Conservation (phyloP, 345 rosid species). For the Lepidium aucheri region DNA sequence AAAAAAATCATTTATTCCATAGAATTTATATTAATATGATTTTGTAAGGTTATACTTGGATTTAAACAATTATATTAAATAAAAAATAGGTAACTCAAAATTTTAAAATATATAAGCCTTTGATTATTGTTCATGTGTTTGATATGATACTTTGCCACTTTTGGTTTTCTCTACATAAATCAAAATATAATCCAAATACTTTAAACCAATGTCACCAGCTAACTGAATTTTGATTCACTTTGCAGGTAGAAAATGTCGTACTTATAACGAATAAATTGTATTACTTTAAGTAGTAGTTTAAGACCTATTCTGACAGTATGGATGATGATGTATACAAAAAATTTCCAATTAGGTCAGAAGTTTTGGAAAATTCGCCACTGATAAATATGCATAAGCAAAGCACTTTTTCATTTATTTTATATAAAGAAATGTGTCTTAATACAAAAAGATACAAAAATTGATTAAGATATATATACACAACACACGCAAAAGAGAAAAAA, state of each 20-base stretch:
- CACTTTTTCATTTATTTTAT: neutral
- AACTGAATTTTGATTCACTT: neutral
- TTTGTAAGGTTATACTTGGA: too few species aligned
- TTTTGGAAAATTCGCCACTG: constrained; percentile 10
- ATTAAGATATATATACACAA: neutral
- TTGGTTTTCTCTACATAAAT: too few species aligned
- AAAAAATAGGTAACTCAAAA: too few species aligned
- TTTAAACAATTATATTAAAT: too few species aligned
- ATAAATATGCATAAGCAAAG: constrained; percentile 1
- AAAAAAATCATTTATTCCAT: too few species aligned
- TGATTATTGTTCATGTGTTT: too few species aligned
- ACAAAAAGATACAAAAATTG: neutral
- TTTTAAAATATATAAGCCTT: too few species aligned
- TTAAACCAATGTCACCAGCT: neutral
- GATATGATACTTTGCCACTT: too few species aligned
- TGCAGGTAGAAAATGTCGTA: neutral
- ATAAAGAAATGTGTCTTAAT: neutral
- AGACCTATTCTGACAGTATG: constrained; percentile 14
- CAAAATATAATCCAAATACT: neutral
- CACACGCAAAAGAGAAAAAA: neutral
- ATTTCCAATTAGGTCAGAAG: constrained; percentile 13
- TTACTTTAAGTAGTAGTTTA: constrained; percentile 15
- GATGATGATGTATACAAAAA: constrained; percentile 8
- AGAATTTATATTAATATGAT: too few species aligned
- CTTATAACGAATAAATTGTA: neutral